phyloP scores from a whole-genome alignment of 495 filamentous ascomycete species.

The Jackrogersella minutella region DNA sequence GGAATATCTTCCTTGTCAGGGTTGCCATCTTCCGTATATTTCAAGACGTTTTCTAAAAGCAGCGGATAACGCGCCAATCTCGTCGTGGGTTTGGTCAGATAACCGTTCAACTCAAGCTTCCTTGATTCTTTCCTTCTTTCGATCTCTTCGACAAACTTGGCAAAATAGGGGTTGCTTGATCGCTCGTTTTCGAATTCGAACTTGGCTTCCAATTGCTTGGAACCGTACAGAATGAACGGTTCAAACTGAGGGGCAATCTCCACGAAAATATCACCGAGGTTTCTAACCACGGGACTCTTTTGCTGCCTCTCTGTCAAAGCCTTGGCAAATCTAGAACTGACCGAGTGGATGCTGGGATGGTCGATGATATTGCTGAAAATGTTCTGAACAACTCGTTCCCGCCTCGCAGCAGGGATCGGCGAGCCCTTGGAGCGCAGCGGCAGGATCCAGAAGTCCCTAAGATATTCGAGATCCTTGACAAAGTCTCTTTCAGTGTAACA shows the following conservation, averaged over 20 bases:
- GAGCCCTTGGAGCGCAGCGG: constrained; percentile 80
- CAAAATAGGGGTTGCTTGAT: constrained; percentile 81
- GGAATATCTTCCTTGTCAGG: constrained; percentile 92
- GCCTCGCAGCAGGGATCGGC: constrained; percentile 85
- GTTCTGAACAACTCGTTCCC: constrained; percentile 89
- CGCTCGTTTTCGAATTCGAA: constrained; percentile 98
- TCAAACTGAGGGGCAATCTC: constrained; percentile 90
- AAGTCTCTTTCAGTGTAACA: constrained; percentile 99
- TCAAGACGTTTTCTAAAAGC: constrained; percentile 88
- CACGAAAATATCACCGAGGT: constrained; percentile 93
- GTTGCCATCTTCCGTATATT: constrained; percentile 85
- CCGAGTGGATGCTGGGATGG: constrained; percentile 74
- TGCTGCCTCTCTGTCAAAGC: constrained; percentile 89
- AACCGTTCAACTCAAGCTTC: constrained; percentile 97
- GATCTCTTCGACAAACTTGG: constrained; percentile 94
- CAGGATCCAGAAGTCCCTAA: constrained; percentile 98
- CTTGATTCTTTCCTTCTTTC: constrained; percentile 95
- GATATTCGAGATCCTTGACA: constrained; percentile 97
- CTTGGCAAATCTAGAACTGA: constrained; percentile 88
- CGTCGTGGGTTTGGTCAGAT: constrained; percentile 97
- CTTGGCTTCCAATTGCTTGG: constrained; percentile 95
- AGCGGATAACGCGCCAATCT: constrained; percentile 94
- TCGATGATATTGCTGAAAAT: constrained; percentile 98
- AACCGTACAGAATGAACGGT: constrained; percentile 96
- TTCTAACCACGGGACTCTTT: constrained; percentile 84